Evolutionary conservation across 148 eudicot genomes (phyloP).

Genomic region (Cornus kousa): DNA sequence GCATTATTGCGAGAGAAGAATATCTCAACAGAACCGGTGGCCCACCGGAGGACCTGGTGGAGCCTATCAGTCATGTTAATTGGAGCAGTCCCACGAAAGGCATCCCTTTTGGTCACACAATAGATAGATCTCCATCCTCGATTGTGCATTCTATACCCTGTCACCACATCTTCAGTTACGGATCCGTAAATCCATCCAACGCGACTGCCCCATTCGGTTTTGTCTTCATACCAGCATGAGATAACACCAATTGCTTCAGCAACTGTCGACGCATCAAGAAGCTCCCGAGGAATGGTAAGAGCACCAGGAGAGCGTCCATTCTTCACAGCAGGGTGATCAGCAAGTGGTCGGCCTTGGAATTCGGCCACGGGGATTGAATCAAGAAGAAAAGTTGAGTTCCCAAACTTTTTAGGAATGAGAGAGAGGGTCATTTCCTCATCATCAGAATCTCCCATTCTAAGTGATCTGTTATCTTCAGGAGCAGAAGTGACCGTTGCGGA

Average conservation of each 20-base stretch:
- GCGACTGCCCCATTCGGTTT: constrained; percentile 90
- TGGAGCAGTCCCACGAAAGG: constrained; percentile 93
- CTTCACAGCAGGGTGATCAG: constrained; percentile 85
- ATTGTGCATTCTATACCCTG: constrained; percentile 94
- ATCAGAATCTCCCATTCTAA: constrained; percentile 67
- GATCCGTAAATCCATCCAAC: constrained; percentile 99
- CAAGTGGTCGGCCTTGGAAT: constrained; percentile 87
- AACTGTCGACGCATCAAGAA: constrained; percentile 80
- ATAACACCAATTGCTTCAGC: constrained; percentile 89
- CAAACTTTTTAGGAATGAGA: constrained; percentile 67
- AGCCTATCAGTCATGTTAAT: constrained; percentile 90
- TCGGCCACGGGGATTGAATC: constrained; percentile 93
- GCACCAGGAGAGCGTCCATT: constrained; percentile 92
- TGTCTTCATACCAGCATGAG: constrained; percentile 94
- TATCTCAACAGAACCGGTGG: constrained; percentile 94
- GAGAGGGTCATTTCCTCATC: constrained; percentile 71
- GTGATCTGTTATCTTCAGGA: constrained; percentile 50
- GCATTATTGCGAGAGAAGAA: constrained; percentile 95
- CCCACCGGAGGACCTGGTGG: constrained; percentile 97
- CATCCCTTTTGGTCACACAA: constrained; percentile 87
- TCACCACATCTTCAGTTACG: constrained; percentile 91
- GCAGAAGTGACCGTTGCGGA: constrained; percentile 23
- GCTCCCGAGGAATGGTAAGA: constrained; percentile 75
- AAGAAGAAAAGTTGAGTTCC: constrained; percentile 71
- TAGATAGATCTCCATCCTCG: constrained; percentile 91